A percentile compares a stretch with the other conserved stretches of the same genome.
Evolutionary conservation across 345 rosid species (phyloP).

Genomic region (Salix koriyanagi): DNA sequence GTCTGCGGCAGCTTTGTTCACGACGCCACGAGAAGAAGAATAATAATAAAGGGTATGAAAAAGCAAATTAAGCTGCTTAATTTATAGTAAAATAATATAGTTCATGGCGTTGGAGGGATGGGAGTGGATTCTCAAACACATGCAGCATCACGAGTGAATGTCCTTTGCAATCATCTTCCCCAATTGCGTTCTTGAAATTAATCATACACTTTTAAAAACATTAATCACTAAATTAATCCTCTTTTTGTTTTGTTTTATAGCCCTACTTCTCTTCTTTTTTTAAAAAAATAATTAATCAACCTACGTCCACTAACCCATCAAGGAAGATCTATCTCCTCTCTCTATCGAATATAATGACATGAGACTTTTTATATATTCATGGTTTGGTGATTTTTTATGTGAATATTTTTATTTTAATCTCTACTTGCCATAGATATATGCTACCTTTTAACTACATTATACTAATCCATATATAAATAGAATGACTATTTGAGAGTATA

Average conservation of each 20-base stretch:
- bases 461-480: neutral
- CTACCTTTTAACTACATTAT: neutral
- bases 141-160: slow-evolving; percentile 33
- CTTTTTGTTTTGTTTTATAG: neutral
- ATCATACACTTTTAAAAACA: neutral
- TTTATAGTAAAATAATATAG: neutral
- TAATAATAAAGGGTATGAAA: neutral
- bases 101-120: neutral
- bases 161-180: slow-evolving; percentile 38
- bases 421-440: neutral
- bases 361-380: neutral
- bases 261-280: neutral
- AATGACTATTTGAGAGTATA: too few relatives aligned
- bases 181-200: slow-evolving; percentile 25
- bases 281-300: slow-evolving; percentile 3
- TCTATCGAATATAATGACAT: neutral
- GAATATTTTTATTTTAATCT: neutral
- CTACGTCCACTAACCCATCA: neutral
- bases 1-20: neutral
- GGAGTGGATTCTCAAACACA: slow-evolving; percentile 38
- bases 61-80: neutral
- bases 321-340: slow-evolving; percentile 3
- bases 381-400: neutral
- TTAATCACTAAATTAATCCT: neutral
- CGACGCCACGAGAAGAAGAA: neutral